A percentile compares a stretch with the other conserved stretches of the same genome.
phyloP scores from a whole-genome alignment of 768 basidiomycete genomes.

The Boletus subparvulus region DNA sequence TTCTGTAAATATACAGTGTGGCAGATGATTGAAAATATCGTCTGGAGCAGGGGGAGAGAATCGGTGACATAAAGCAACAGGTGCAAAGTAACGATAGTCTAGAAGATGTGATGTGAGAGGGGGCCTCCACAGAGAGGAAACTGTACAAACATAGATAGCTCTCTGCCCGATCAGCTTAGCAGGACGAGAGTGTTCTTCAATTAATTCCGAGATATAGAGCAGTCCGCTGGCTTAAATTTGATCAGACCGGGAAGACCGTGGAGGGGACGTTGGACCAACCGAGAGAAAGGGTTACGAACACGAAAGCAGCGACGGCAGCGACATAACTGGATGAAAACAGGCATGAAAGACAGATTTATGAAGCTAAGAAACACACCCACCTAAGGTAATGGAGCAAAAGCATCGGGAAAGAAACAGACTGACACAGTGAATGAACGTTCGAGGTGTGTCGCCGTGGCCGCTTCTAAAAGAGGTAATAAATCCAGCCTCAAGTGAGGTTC shows the following conservation, averaged over 20 bases:
- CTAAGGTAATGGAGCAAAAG: conserved; percentile 61
- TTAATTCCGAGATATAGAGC: conserved; percentile 90
- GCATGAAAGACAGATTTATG: background rate
- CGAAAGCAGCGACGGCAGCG: conserved; percentile 73
- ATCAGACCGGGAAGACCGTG: conserved; percentile 6
- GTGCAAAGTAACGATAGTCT: conserved; percentile 83
- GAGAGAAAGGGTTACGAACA: conserved; percentile 89
- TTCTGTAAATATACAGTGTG: conserved; percentile 92
- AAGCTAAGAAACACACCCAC: conserved; percentile 35
- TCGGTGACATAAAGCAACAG: conserved; percentile 76
- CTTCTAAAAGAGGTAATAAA: background rate
- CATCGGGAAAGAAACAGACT: conserved; percentile 20
- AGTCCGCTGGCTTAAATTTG: conserved; percentile 76
- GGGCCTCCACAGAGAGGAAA: background rate
- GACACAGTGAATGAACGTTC: background rate
- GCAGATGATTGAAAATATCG: conserved; percentile 75
- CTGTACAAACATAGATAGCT: conserved; percentile 77
- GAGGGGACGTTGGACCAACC: conserved; percentile 49
- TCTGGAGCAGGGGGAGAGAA: conserved; percentile 72
- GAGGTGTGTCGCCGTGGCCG: background rate
- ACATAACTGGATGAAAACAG: conserved; percentile 53
- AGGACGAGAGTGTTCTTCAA: conserved; percentile 85
- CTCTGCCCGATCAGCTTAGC: conserved; percentile 84
- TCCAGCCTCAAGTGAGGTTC: no score
- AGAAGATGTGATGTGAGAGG: conserved; percentile 8